Base-by-base conservation (phyloP, 1,284 basidiomycete genomes). In the Clitocybe nebularis region DNA sequence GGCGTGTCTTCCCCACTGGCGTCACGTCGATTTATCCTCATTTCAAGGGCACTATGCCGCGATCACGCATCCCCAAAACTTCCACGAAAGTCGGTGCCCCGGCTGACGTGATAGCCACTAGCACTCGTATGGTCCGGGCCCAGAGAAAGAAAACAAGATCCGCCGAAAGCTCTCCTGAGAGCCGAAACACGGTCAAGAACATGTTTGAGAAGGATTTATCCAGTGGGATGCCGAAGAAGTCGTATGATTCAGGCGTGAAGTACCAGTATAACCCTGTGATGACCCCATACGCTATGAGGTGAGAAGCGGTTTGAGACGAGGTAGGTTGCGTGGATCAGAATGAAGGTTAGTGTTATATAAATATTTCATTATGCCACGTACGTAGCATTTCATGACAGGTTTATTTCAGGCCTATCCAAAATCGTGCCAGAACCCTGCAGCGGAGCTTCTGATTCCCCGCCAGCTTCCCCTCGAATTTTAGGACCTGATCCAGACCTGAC, bases 371-470 rank as follows among this genome's bases (percentile, higher is more conserved):
- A 16, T 33, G 42, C 2, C 38, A 14, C 5, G 29, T 5, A 19
- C 24, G 3, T 3, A 33, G 17, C 46, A 52, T 28, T 32, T 69
- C 76, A 76, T 71, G 9, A 67, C 70, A 0, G 79, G 77, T 13
- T 66, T 64, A 72, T 58, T 43, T 60, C 68, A 36, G 69, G 70
- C 3, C 64, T 64, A 4, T 61, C 54, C n/a, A 75, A 51, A 28
- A 79, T 57, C 16, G 64, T 64, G 41, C 74, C 59, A 4, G 82
- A 50, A 50, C 81, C 73, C 50, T 73, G 66, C 21, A 73, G 64
- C 19, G 57, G 76, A 81, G 62, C 81, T 81, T 50, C 70, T 75
- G 17, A 83, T 77, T 9, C 81, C 60, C 65, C 50, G 65, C 63
- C 26, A 68, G 57, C 46, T 67, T 67, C n/a, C 63, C 67, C 29